Conservation (phyloP, 2,329 filamentous ascomycete genomes). For the Xylaria arbuscula region DNA sequence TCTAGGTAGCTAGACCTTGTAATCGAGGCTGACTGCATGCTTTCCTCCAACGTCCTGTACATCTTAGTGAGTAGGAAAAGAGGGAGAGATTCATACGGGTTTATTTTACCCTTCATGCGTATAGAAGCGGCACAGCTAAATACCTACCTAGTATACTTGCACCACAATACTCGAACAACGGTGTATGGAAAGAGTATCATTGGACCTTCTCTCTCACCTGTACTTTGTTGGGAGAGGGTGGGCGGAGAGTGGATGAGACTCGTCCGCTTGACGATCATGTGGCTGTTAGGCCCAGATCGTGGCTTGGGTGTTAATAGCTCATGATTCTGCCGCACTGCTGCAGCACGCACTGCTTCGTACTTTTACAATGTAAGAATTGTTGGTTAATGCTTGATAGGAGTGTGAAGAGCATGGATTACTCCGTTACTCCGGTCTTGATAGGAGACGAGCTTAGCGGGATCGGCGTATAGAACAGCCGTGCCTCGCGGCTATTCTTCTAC, state of each 20-base stretch:
- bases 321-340: neutral
- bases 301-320: neutral
- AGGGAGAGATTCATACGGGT: neutral
- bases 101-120: neutral
- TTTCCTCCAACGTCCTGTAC: neutral
- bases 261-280: neutral
- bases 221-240: too few relatives aligned
- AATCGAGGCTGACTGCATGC: constrained; percentile 10
- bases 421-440: neutral
- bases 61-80: neutral
- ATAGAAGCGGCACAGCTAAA: neutral
- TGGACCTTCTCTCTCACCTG: too few relatives aligned
- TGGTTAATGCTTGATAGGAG: neutral
- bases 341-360: neutral
- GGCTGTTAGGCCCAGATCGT: neutral
- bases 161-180: neutral
- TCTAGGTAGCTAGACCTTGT: neutral
- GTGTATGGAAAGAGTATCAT: neutral
- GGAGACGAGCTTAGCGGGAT: neutral
- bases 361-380: neutral
- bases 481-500: neutral
- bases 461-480: neutral
- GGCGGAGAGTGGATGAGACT: neutral
- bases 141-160: neutral
- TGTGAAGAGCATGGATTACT: too few relatives aligned